Conservation (phyloP, 192 early-diverging fungal genomes). For the Cladochytrium replicatum region DNA sequence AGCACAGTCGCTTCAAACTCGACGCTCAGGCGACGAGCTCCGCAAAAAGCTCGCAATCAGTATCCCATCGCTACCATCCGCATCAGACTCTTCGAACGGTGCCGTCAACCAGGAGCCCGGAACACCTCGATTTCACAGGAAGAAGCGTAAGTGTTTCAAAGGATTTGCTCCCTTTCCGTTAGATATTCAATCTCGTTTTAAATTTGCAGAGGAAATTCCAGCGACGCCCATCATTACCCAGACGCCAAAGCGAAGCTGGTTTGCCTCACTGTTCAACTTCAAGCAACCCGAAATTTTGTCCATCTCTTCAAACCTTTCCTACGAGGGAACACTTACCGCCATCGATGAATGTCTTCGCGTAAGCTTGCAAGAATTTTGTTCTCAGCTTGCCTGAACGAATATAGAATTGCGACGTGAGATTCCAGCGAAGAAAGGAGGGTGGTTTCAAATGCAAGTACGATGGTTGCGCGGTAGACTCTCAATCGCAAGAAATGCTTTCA, state of each 20-base stretch:
- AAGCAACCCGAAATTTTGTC: constrained; percentile 27
- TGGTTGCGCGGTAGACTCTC: neutral
- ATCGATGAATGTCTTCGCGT: neutral
- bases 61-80: constrained; percentile 1
- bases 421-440: constrained; percentile 17
- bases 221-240: constrained; percentile 25
- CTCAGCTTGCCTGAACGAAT: neutral
- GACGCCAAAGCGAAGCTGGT: constrained; percentile 35
- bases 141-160: constrained; percentile 2
- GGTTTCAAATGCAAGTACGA: constrained; percentile 26
- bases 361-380: constrained; percentile 5
- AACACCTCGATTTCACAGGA: constrained; percentile 32
- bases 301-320: constrained; percentile 1
- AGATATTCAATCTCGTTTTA: neutral
- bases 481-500: neutral
- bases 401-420: constrained; percentile 12
- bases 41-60: constrained; percentile 20
- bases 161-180: constrained; percentile 3
- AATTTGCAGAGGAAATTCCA: constrained; percentile 3
- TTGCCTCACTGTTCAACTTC: constrained; percentile 30
- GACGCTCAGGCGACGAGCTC: too few species aligned
- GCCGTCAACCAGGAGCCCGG: too few species aligned
- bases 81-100: too few species aligned
- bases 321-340: neutral
- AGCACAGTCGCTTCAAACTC: too few species aligned